A percentile compares a stretch with the other conserved stretches of the same genome.
phyloP scores from a whole-genome alignment of 805 yeast genomes.

The Ogataea pini region DNA sequence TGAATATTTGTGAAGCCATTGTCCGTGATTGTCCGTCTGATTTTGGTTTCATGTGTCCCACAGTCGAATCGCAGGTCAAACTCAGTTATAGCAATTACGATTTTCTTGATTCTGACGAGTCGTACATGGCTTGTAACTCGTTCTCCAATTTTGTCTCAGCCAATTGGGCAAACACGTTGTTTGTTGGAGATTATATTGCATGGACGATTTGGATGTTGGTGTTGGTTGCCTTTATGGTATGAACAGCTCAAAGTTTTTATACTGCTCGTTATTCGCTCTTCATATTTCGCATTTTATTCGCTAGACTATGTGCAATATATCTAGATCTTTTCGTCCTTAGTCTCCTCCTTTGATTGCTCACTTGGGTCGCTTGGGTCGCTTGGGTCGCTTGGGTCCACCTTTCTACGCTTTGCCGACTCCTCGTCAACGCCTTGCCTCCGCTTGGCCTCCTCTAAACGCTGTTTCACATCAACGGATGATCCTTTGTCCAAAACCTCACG shows the following conservation, averaged over 20 bases:
- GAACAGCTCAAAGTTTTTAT: not conserved
- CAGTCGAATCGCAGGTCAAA: slow-evolving; percentile 33
- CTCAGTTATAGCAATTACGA: slow-evolving; percentile 40
- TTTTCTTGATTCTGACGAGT: slow-evolving; percentile 37
- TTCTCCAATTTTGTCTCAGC: slow-evolving; percentile 4
- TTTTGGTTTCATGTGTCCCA: slow-evolving; percentile 77
- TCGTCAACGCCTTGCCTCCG: not conserved
- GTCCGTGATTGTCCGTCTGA: slow-evolving; percentile 82
- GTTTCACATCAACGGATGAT: slow-evolving; percentile 38
- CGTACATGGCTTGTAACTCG: slow-evolving; percentile 42
- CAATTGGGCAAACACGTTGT: slow-evolving; percentile 4
- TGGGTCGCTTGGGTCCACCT: too few species aligned
- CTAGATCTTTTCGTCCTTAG: slow-evolving; percentile 8
- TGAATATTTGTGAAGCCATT: slow-evolving; percentile 73
- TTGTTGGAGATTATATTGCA: not conserved
- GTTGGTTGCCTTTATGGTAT: not conserved
- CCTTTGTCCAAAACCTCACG: slow-evolving; percentile 52
- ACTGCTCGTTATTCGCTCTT: too few species aligned
- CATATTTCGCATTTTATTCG: not conserved
- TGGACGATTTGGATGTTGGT: slow-evolving; percentile 11
- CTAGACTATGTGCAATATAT: slow-evolving; percentile 6
- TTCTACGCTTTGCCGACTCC: too few species aligned
- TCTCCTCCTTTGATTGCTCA: slow-evolving; percentile 10
- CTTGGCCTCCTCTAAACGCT: slow-evolving; percentile 36
- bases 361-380: not conserved